Evolutionary conservation across 176 grass and related monocot species (phyloP).

Genomic region (Otatea glauca): DNA sequence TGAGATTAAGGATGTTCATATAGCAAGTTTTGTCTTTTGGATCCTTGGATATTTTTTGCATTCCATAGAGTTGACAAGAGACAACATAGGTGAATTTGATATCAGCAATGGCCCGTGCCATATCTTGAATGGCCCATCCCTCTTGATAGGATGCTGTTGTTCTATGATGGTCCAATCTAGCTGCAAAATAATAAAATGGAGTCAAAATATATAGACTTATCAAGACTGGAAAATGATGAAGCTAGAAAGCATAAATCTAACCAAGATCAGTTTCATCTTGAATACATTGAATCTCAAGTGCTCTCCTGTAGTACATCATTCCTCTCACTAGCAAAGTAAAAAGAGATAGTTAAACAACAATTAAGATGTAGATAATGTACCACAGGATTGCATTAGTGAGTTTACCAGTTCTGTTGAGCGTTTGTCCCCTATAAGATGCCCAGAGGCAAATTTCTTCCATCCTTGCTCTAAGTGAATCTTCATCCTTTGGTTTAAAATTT

Average conservation of each 20-base stretch:
- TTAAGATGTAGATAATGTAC: conserved; percentile 15
- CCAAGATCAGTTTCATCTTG: conserved; percentile 65
- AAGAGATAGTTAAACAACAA: conserved; percentile 25
- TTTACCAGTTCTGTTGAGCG: conserved; percentile 75
- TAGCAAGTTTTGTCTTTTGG: conserved; percentile 60
- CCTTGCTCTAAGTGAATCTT: conserved; percentile 26
- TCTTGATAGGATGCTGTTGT: conserved; percentile 50
- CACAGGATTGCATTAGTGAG: conserved; percentile 7
- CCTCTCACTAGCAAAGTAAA: conserved; percentile 79
- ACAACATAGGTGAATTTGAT: conserved; percentile 98
- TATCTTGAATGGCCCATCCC: background rate
- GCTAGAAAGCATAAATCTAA: conserved; percentile 38
- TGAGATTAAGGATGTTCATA: conserved; percentile 88
- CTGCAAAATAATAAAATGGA: conserved; percentile 46
- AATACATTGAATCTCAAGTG: conserved; percentile 71
- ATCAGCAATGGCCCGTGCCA: conserved; percentile 68
- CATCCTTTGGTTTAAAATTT: conserved; percentile 34
- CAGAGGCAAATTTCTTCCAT: conserved; percentile 54
- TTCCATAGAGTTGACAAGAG: conserved; percentile 90
- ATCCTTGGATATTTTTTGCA: conserved; percentile 78
- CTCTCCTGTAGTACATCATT: conserved; percentile 95
- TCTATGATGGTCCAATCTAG: conserved; percentile 40
- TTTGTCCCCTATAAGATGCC: conserved; percentile 90
- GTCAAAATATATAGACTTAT: conserved; percentile 17
- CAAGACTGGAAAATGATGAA: conserved; percentile 14